These are phyloP conservation scores for Phoma sp. DNA, from an alignment of 2,329 filamentous ascomycete species.

Conservation along the genomic window DNA sequence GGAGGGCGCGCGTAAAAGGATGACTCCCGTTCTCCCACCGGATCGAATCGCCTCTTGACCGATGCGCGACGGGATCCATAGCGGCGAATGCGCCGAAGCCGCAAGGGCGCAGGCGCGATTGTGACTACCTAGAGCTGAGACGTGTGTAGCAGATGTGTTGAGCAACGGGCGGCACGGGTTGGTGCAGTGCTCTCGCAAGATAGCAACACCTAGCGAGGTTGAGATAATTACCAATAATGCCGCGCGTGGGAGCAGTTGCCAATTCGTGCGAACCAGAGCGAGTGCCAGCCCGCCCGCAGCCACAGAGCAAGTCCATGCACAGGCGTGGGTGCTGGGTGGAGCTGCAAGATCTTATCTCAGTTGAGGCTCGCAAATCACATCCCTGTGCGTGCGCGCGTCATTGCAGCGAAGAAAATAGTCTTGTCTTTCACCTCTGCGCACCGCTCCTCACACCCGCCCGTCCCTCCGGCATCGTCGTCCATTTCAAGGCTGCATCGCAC, in stretches of 20 bases:
- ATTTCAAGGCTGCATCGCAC: conserved; percentile 10
- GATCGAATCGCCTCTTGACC: conserved; percentile 5
- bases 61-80: not conserved
- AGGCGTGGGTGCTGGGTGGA: no score
- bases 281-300: no score
- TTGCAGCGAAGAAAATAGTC: no score
- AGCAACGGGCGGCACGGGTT: not conserved
- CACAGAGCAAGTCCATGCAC: no score
- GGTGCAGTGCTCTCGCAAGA: not conserved
- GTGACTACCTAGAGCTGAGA: not conserved
- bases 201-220: not conserved
- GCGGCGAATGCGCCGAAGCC: conserved; percentile 11
- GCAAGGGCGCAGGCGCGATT: not conserved
- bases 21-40: conserved; percentile 8
- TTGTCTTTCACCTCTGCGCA: not conserved
- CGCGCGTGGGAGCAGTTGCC: not conserved
- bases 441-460: conserved; percentile 2
- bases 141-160: not conserved
- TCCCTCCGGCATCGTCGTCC: not conserved
- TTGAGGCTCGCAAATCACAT: not conserved
- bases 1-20: conserved; percentile 8
- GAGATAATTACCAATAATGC: not conserved
- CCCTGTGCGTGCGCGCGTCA: not conserved
- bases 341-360: no score
- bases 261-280: no score